Evolutionary conservation across 805 yeast species (phyloP).

Genomic region (Nakazawaea ishiwadae): DNA sequence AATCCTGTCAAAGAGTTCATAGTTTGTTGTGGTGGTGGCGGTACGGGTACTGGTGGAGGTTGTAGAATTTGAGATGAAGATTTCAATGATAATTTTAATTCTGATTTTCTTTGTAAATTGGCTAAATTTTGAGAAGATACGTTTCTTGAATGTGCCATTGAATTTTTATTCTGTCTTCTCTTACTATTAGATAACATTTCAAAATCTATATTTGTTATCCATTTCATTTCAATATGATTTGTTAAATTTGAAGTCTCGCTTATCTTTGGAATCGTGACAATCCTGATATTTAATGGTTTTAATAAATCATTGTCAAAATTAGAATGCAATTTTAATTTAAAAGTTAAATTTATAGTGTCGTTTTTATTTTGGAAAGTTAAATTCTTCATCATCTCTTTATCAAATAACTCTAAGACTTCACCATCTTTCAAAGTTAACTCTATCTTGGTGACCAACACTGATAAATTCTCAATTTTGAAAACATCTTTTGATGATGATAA

Average conservation of each 20-base stretch:
- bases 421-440: conserved; percentile 12
- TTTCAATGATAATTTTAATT: conserved; percentile 15
- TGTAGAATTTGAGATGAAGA: conserved; percentile 12
- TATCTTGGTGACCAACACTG: conserved; percentile 5
- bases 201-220: conserved; percentile 34
- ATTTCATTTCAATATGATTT: conserved; percentile 24
- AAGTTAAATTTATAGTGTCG: conserved; percentile 9
- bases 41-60: conserved; percentile 13
- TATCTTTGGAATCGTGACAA: conserved; percentile 5
- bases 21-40: conserved; percentile 16
- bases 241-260: conserved; percentile 11
- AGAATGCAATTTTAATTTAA: conserved; percentile 3
- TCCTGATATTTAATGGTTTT: conserved; percentile 11
- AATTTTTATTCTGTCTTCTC: conserved; percentile 2
- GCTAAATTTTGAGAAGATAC: conserved; percentile 20
- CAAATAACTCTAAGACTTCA: conserved; percentile 9
- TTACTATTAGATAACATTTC: conserved; percentile 12
- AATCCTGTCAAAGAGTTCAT: conserved; percentile 25
- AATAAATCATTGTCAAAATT: conserved; percentile 3
- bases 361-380: conserved; percentile 5
- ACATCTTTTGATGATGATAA: conserved; percentile 8
- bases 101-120: conserved; percentile 29
- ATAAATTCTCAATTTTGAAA: conserved; percentile 9
- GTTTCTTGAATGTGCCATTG: conserved; percentile 3
- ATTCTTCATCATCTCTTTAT: not conserved